Evolutionary conservation across 2,329 filamentous ascomycete species (phyloP).

Genomic region (Paecilomyces niveus): DNA sequence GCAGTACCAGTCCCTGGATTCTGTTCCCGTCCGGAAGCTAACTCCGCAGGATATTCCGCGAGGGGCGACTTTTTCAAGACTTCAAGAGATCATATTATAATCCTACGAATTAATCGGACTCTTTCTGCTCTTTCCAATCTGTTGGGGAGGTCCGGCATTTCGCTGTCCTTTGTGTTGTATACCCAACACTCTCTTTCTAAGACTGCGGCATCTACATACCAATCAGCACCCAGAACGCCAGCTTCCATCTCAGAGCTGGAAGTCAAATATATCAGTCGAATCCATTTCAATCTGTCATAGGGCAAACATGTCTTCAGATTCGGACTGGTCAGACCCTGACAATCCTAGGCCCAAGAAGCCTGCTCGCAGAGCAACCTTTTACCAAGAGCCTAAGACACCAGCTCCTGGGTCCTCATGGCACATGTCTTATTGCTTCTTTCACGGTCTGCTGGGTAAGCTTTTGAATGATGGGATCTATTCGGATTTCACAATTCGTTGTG

Average conservation of each 20-base stretch:
- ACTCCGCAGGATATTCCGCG: neutral
- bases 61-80: neutral
- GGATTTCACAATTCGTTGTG: constrained; percentile 7
- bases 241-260: neutral
- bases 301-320: neutral
- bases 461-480: constrained; percentile 7
- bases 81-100: neutral
- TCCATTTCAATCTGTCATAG: neutral
- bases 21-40: neutral
- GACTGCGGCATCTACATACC: neutral
- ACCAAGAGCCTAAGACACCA: neutral
- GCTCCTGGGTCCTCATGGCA: neutral
- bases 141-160: neutral
- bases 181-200: neutral
- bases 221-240: neutral
- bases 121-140: neutral
- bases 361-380: neutral
- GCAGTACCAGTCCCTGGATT: neutral
- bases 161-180: neutral
- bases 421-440: constrained; percentile 1
- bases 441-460: constrained; percentile 4
- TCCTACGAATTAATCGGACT: neutral
- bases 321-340: neutral
- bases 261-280: neutral
- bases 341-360: neutral